Evolutionary conservation across 2,329 filamentous ascomycete genomes (phyloP).

Genomic region (Penicillium carneum): DNA sequence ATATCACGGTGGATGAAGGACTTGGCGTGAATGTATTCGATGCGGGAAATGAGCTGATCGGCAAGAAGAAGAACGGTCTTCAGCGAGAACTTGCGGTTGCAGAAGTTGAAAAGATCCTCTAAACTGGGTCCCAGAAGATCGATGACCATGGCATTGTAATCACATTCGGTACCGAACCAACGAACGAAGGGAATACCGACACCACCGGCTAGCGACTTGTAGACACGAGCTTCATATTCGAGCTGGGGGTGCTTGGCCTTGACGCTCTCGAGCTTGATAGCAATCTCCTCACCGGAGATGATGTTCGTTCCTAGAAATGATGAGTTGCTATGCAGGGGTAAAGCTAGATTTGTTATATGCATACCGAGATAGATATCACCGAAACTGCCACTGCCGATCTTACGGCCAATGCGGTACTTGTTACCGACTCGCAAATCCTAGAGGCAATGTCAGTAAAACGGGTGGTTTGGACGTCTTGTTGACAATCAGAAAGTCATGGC

Average conservation of each 20-base stretch:
- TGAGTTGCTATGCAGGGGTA: conserved; percentile 21
- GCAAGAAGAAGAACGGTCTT: conserved; percentile 97
- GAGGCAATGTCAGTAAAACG: conserved; percentile 30
- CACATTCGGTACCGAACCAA: conserved; percentile 99
- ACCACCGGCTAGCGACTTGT: conserved; percentile 86
- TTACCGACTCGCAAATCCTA: conserved; percentile 99
- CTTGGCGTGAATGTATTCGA: conserved; percentile 99
- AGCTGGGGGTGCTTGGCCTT: conserved; percentile 99
- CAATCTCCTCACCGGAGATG: conserved; percentile 98
- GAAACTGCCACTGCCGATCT: conserved; percentile 97
- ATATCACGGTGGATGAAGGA: conserved; percentile 99
- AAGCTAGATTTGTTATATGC: conserved; percentile 33
- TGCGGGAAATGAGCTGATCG: conserved; percentile 97
- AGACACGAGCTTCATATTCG: conserved; percentile 95
- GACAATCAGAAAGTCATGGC: background rate
- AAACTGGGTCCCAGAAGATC: conserved; percentile 93
- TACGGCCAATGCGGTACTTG: conserved; percentile 98
- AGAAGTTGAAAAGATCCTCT: conserved; percentile 99
- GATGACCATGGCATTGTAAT: conserved; percentile 99
- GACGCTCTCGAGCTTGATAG: conserved; percentile 98
- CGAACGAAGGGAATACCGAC: conserved; percentile 98
- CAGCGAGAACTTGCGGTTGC: conserved; percentile 98
- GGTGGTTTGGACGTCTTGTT: background rate
- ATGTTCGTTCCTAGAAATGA: conserved; percentile 84
- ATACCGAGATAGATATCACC: conserved; percentile 93